These are phyloP conservation scores for Termitomyces sp. DNA, from an alignment of 768 basidiomycete genomes.

Conservation along the genomic window DNA sequence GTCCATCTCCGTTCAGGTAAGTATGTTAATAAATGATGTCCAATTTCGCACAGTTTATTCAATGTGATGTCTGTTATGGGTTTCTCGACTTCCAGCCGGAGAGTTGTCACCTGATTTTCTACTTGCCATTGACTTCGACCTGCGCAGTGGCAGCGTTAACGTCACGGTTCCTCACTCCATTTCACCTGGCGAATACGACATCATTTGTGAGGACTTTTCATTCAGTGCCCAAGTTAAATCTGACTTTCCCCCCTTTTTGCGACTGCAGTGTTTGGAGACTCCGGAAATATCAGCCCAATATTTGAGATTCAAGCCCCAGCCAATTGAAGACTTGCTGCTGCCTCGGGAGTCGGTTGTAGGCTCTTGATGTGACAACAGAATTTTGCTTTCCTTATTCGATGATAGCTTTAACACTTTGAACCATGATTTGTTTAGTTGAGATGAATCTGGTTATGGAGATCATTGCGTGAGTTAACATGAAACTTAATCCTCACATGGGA, in stretches of 20 bases:
- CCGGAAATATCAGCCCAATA: conserved; percentile 37
- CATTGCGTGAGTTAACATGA: too few species aligned
- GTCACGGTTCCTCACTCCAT: conserved; percentile 27
- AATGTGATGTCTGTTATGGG: not conserved
- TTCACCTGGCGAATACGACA: not conserved
- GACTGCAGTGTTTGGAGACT: conserved; percentile 48
- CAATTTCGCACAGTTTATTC: too few species aligned
- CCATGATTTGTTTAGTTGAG: too few species aligned
- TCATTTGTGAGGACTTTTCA: too few species aligned
- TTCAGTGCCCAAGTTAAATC: not conserved
- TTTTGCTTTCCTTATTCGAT: too few species aligned
- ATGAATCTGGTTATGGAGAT: too few species aligned
- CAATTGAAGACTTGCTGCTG: not conserved
- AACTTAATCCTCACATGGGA: too few species aligned
- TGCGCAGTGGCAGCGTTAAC: conserved; percentile 29
- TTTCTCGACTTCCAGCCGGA: not conserved
- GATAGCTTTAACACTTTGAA: too few species aligned
- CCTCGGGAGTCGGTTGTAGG: too few species aligned
- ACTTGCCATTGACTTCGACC: conserved; percentile 30
- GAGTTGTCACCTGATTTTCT: not conserved
- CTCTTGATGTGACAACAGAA: too few species aligned
- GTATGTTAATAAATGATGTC: conserved; percentile 13
- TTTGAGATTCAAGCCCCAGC: conserved; percentile 27
- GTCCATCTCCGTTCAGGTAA: conserved; percentile 26
- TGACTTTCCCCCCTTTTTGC: not conserved